Percentiles rank a stretch among this genome's conserved stretches.
Evolutionary conservation across 2,329 filamentous ascomycete species (phyloP).

Genomic region (Xylariales sp.): DNA sequence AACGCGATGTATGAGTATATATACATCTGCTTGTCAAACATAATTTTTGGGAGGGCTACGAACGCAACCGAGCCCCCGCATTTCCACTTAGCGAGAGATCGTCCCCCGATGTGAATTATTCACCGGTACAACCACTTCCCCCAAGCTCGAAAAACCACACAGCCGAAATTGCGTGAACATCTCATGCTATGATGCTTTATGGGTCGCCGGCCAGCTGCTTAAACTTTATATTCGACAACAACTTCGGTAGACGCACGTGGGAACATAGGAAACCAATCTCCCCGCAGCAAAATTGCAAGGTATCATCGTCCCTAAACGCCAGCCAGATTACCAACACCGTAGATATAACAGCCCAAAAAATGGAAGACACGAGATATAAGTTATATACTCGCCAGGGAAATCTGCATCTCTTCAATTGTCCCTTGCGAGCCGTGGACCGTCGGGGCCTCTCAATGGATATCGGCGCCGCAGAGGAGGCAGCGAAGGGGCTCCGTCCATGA

Average conservation of each 20-base stretch:
- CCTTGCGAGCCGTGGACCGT: background rate
- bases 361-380: background rate
- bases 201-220: constrained; percentile 3
- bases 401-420: background rate
- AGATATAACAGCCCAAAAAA: constrained; percentile 1
- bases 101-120: background rate
- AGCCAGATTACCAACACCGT: constrained; percentile 29
- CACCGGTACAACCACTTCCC: background rate
- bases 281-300: constrained; percentile 43
- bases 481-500: constrained; percentile 64
- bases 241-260: constrained; percentile 8
- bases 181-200: background rate
- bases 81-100: background rate
- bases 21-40: constrained; percentile 10
- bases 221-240: background rate
- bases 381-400: constrained; percentile 29
- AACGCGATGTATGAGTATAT: constrained; percentile 25
- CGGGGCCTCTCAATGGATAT: constrained; percentile 55
- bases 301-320: constrained; percentile 45
- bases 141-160: background rate
- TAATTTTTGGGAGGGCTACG: background rate
- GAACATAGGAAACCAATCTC: constrained; percentile 16
- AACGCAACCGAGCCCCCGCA: background rate
- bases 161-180: background rate
- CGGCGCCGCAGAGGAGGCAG: constrained; percentile 63